Conservation (phyloP, 2,329 filamentous ascomycete genomes). For the Dactylonectria estremocensis region DNA sequence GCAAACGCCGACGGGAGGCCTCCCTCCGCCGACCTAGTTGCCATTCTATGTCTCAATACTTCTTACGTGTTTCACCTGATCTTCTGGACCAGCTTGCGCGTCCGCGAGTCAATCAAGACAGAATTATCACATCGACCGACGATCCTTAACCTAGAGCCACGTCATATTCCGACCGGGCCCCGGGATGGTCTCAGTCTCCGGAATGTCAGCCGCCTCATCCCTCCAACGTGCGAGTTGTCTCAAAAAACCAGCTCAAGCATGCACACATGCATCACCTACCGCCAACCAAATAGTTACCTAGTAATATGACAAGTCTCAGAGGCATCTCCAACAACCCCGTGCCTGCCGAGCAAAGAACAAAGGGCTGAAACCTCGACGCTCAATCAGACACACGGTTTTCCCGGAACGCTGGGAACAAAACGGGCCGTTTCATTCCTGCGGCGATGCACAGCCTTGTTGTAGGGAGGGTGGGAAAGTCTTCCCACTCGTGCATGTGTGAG, state of each 20-base stretch:
- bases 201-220: background rate
- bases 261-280: background rate
- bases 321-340: background rate
- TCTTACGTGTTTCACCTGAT: background rate
- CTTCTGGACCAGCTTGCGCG: background rate
- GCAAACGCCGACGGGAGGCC: background rate
- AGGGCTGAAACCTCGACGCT: background rate
- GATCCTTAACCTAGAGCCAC: background rate
- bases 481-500: background rate
- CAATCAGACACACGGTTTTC: background rate
- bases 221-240: background rate
- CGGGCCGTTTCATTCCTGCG: slow-evolving; percentile 15
- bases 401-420: slow-evolving; percentile 25
- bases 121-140: background rate
- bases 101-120: background rate
- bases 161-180: background rate
- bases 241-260: background rate
- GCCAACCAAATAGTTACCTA: background rate
- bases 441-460: background rate
- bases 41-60: background rate
- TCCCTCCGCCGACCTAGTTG: background rate
- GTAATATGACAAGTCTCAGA: background rate
- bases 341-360: background rate
- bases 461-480: background rate
- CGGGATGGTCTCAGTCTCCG: background rate